Evolutionary conservation across 225 moss, liverwort and hornwort genomes (phyloP).

Genomic region (Lunularia cruciata): DNA sequence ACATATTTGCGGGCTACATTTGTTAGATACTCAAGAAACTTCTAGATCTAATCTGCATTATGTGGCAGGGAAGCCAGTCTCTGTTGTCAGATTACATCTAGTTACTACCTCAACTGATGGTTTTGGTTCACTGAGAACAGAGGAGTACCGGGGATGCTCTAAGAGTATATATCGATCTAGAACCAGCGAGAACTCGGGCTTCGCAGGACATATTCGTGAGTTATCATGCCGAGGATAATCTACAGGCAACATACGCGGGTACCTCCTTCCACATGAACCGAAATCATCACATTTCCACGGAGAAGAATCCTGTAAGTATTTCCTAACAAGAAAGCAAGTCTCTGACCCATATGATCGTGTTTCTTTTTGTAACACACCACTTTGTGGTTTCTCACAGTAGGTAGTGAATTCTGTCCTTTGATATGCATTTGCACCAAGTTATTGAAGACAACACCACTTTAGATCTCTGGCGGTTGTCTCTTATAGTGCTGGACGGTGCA

Average conservation of each 20-base stretch:
- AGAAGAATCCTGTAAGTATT: constrained; percentile 50
- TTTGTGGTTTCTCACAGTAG: too few species aligned
- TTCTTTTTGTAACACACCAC: too few species aligned
- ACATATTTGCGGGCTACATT: too few species aligned
- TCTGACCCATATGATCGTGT: too few species aligned
- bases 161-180: constrained; percentile 60
- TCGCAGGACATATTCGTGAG: constrained; percentile 68
- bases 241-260: constrained; percentile 73
- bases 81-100: too few species aligned
- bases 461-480: not conserved
- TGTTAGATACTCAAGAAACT: too few species aligned
- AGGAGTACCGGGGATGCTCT: constrained; percentile 53
- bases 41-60: too few species aligned
- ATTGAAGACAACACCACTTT: not conserved
- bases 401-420: not conserved
- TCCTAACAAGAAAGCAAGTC: not conserved
- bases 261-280: constrained; percentile 52
- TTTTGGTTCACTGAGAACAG: constrained; percentile 26
- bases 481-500: constrained; percentile 21
- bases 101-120: too few species aligned
- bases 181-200: constrained; percentile 39
- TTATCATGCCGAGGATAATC: constrained; percentile 61
- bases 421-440: not conserved
- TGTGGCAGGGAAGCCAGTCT: too few species aligned
- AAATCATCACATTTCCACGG: constrained; percentile 50